Percentiles rank a stretch among this genome's conserved stretches.
Conservation (phyloP, 805 yeast genomes). For the Scheffersomyces spartinae region DNA sequence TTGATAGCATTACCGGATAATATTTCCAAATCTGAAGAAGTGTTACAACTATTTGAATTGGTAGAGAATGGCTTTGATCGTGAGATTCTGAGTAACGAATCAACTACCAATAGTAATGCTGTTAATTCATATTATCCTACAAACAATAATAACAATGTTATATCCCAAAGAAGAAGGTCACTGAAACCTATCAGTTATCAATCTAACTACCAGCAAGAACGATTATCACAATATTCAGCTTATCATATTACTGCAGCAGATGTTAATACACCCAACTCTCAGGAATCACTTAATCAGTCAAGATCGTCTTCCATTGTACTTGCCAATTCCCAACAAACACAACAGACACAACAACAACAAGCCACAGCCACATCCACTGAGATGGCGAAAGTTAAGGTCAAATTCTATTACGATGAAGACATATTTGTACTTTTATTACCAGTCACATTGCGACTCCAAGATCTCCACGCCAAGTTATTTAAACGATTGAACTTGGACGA, state of each 20-base stretch:
- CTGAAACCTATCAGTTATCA: constrained; percentile 28
- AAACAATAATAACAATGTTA: constrained; percentile 3
- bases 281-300: constrained; percentile 1
- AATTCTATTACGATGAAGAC: constrained; percentile 71
- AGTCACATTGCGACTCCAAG: constrained; percentile 33
- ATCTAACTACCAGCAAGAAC: constrained; percentile 37
- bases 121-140: constrained; percentile 3
- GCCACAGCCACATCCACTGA: constrained; percentile 8
- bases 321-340: constrained; percentile 1
- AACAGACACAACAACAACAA: constrained; percentile 5
- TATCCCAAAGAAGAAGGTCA: constrained; percentile 9
- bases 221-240: constrained; percentile 39
- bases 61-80: constrained; percentile 50
- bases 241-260: constrained; percentile 8
- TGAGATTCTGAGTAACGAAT: no score
- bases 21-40: constrained; percentile 59
- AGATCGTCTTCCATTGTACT: constrained; percentile 1
- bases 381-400: constrained; percentile 41
- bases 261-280: constrained; percentile 2
- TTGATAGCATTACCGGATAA: constrained; percentile 67
- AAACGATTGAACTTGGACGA: constrained; percentile 36
- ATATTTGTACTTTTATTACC: constrained; percentile 62
- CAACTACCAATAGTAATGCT: constrained; percentile 8
- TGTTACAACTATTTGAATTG: constrained; percentile 59
- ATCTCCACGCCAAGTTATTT: constrained; percentile 38